Base-by-base conservation (phyloP, 305 asterid genomes). In the Fraxinus sp. region DNA sequence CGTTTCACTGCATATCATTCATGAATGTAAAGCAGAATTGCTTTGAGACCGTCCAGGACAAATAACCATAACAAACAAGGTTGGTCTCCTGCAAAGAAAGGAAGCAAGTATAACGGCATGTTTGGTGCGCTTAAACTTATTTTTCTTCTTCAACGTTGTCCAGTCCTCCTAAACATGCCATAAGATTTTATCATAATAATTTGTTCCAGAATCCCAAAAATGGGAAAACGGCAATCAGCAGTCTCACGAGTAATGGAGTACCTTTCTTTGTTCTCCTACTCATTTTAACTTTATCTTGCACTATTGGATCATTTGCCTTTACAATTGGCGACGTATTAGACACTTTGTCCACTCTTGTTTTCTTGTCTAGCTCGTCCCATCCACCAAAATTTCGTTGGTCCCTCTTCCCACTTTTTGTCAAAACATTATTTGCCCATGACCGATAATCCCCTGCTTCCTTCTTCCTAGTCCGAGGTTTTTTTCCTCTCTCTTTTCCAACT, bases 351-450 rank as follows among this genome's bases (percentile, higher is more conserved):
- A 37, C 41, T 37, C 41, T 37, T 37, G 41, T 37, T 37, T 37
- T 37, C 41, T 7, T 37, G 41, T 37, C 95, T 10, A 94, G 92
- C 88, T 95, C 97, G 78, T 95, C 98, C 98, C 98, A 95, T 52
- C 98, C 98, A 11, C 97, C 96, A 80, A 90, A 95, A 46, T 82
- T 76, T 37, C 32, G 80, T 28, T 74, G 18, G 52, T 78, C 84
- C 49, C 62, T 80, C 66, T 83, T 37, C 16, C 64, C 82, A 7
- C 66, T 85, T 80, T 83, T 68, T 28, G 79, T 80, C 7, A 89
- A 80, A 59, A 52, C 86, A 24, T 87, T 84, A 75, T 86, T 86
- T 32, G 87, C 85, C 95, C 95, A 90, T 32, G 97, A 88, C 80
- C 79, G 89, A 82, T 89, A 90, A 80, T 82, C 89, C 82, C 80